These are phyloP conservation scores for Botrytis aclada DNA, from an alignment of 2,329 filamentous ascomycete species.

Conservation along the genomic window DNA sequence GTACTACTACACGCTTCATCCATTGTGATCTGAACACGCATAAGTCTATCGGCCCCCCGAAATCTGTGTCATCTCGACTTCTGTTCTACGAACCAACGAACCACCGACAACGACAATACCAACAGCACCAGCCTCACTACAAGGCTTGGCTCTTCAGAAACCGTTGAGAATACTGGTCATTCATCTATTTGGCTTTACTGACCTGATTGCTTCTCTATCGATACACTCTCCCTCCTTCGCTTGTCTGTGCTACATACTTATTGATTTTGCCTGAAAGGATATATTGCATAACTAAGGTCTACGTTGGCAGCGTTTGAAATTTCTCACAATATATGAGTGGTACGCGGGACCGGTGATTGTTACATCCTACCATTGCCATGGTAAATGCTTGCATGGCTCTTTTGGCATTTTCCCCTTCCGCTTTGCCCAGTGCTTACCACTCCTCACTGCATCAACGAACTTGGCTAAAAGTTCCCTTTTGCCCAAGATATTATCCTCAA, in stretches of 20 bases:
- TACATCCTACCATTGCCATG: slow-evolving; percentile 18
- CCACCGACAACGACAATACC: background rate
- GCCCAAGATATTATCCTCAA: background rate
- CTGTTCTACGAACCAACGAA: background rate
- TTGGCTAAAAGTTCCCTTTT: background rate
- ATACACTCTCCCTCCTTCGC: background rate
- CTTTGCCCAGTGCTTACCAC: background rate
- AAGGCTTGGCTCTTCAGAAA: background rate
- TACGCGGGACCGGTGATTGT: background rate
- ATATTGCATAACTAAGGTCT: background rate
- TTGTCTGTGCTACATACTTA: background rate
- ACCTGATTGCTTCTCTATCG: background rate
- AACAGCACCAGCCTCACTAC: background rate
- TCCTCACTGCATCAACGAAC: background rate
- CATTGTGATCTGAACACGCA: background rate
- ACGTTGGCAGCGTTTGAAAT: slow-evolving; percentile 5
- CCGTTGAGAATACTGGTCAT: slow-evolving; percentile 2
- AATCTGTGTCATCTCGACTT: background rate
- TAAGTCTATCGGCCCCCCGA: background rate
- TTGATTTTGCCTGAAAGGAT: slow-evolving; percentile 8
- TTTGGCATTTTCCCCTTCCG: background rate
- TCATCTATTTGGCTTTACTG: background rate
- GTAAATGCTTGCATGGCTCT: slow-evolving; percentile 15
- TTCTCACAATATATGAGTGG: slow-evolving; percentile 7
- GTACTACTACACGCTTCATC: background rate